A percentile compares a stretch with the other conserved stretches of the same genome.
Conservation (phyloP, 805 yeast species). For the Torulaspora gathmanii region DNA sequence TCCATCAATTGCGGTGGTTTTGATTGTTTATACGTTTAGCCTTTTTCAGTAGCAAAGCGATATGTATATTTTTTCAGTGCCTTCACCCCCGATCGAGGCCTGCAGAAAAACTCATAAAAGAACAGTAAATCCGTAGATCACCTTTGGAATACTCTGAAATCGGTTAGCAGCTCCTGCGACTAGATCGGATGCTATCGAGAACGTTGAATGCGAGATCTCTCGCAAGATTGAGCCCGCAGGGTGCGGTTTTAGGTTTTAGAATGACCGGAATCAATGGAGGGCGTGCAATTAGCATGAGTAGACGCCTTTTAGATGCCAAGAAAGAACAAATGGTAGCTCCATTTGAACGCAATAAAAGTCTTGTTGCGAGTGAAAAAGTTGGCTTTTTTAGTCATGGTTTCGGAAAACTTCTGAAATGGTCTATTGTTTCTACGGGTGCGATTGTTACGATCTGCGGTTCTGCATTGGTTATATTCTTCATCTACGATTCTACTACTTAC, state of each 20-base stretch:
- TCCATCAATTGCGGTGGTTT: not conserved
- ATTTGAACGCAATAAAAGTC: not conserved
- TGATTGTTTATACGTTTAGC: not conserved
- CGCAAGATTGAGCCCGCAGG: not conserved
- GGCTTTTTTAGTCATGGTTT: constrained; percentile 19
- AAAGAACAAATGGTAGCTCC: not conserved
- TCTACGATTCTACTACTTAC: constrained; percentile 67
- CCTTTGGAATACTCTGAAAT: not conserved
- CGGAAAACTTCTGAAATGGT: constrained; percentile 35
- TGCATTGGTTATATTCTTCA: constrained; percentile 48
- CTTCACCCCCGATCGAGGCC: not conserved
- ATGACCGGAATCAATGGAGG: not conserved
- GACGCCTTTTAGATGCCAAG: constrained; percentile 2
- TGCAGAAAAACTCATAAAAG: not conserved
- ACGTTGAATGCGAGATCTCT: not conserved
- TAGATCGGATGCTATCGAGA: constrained; percentile 2
- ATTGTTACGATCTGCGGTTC: constrained; percentile 42
- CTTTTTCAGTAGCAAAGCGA: not conserved
- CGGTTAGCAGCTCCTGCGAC: not conserved
- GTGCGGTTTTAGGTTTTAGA: too few relatives aligned
- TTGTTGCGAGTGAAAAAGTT: not conserved
- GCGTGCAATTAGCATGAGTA: constrained; percentile 7
- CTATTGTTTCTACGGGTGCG: constrained; percentile 40
- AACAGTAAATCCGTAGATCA: not conserved
- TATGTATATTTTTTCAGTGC: not conserved